Base-by-base conservation (phyloP, 805 yeast genomes). In the Barnettozyma wickerhamii region DNA sequence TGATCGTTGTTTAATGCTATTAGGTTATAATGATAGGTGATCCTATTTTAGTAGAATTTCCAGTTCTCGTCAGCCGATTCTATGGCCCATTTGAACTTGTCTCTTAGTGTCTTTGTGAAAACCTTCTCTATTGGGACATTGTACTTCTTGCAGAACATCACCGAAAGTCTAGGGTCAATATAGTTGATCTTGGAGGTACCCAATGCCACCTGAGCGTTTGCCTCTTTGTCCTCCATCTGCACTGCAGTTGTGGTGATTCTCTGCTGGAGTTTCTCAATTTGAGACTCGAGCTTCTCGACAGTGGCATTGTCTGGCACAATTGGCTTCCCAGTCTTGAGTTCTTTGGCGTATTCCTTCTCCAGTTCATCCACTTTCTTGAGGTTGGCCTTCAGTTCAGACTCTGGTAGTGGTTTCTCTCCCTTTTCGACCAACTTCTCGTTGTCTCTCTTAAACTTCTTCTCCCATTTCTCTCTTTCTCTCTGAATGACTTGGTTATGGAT, bases 81-180 rank as follows among this genome's bases (percentile, higher is more conserved):
- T 39, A 91, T 83, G 23, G 98, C 98, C 98, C 98, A 91, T 35
- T 77, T 81, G 66, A 91, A 91, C 66, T 91, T 91, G 32, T 90
- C 96, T 46, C 97, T 69, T 40, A 91, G 68, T 0, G 98, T 86
- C 65, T 89, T 90, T 10, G 96, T 84, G 53, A 91, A 89, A 31
- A 91, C 69, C 63, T 86, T 90, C 62, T 91, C 97, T 40, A 91
- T 83, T 7, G 98, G 98, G 17, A 91, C 96, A 40, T 77, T 71
- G 58, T 68, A 88, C 63, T 80, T 85, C 62, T 89, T 90, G 38
- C 95, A 76, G 57, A 89, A 91, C 74, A 85, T 79, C 19, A 88
- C 96, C 0, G 95, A 80, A 51, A 91, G 68, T 49, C 98, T 73
- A 19, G 98, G 98, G 62, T 91, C 98, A 45, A 91, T 91, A 69